Conservation (phyloP, 495 filamentous ascomycete genomes). For the Xylaria longipes region DNA sequence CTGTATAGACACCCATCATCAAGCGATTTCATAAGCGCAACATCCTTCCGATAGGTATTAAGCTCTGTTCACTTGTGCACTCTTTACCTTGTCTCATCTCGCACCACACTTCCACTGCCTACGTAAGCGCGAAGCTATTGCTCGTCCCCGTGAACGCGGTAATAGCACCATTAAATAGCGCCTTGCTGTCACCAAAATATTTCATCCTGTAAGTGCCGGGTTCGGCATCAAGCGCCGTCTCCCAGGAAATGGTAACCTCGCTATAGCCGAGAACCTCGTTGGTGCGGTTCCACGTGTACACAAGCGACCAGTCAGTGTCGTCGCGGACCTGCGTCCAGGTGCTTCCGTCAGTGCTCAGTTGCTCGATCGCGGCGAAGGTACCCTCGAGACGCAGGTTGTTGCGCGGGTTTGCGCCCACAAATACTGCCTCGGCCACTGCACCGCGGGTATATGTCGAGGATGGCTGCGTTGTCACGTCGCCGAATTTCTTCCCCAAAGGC, state of each 20-base stretch:
- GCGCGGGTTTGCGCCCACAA: slow-evolving; percentile 88
- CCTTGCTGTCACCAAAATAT: slow-evolving; percentile 89
- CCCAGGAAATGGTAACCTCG: slow-evolving; percentile 79
- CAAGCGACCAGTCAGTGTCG: slow-evolving; percentile 80
- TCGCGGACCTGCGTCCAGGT: slow-evolving; percentile 73
- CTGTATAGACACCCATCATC: neutral
- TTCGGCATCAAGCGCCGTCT: slow-evolving; percentile 64
- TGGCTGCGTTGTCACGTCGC: slow-evolving; percentile 67
- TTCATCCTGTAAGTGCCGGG: slow-evolving; percentile 77
- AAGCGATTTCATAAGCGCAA: neutral
- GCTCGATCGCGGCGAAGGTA: slow-evolving; percentile 83
- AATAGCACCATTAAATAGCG: slow-evolving; percentile 64
- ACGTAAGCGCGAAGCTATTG: slow-evolving; percentile 62
- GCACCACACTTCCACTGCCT: slow-evolving; percentile 5
- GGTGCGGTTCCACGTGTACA: slow-evolving; percentile 83
- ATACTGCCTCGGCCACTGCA: slow-evolving; percentile 69
- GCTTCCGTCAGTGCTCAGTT: slow-evolving; percentile 48
- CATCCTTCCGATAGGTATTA: neutral
- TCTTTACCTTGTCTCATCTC: neutral
- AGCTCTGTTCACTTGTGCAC: neutral
- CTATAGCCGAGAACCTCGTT: slow-evolving; percentile 75
- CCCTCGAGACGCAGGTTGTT: slow-evolving; percentile 84
- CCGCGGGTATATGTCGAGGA: slow-evolving; percentile 63
- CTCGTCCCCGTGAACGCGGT: slow-evolving; percentile 76
- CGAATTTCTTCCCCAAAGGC: slow-evolving; percentile 72